Base-by-base conservation (phyloP, 1,284 basidiomycete species). In the Sporisorium sorghi region DNA sequence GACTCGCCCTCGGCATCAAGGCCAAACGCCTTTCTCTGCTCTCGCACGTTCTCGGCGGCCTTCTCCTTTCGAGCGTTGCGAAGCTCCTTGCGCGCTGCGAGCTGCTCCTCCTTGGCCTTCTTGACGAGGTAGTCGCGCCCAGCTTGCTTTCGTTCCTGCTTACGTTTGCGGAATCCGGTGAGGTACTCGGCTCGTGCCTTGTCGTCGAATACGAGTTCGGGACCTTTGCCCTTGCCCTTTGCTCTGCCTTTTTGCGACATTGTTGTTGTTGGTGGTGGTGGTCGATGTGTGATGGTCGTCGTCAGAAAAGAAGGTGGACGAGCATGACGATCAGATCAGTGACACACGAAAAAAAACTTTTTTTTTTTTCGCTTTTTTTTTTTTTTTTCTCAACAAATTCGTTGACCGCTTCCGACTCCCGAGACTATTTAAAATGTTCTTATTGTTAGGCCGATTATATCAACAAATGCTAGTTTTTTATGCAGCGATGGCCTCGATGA, bases 161-260 rank as follows among this genome's bases (percentile, higher is more conserved):
- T 84, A 51, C 82, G 72, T 71, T 82, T 83, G 42, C 68, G 64
- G 60, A 84, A 84, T n/a, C 82, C 82, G 2, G 81, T 83, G 15
- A 84, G 69, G 55, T 72, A 84, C 39, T 84, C 82, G 24, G 70
- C 63, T 23, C 82, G 61, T 11, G 77, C 77, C 46, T 62, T 74
- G 15, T 84, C 82, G 65, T 84, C 81, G 52, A 84, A 84, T 3
- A 68, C 32, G n/a, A 84, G 35, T 35, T 67, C 66, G 26, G 69
- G 54, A 26, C 65, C 67, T 52, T 78, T 78, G 33, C 65, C 67
- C 55, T 78, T 78, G 33, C 65, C 75, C 46, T 60, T 63, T 30
- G 58, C 54, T 42, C 33, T 47, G 19, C 51, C 59, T 40, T 58
- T 72, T 26, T 23, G 43, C 43, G 54, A 26, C 59, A 62, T 62